Conservation (phyloP, 2,329 filamentous ascomycete genomes). For the Colletotrichum tabaci region DNA sequence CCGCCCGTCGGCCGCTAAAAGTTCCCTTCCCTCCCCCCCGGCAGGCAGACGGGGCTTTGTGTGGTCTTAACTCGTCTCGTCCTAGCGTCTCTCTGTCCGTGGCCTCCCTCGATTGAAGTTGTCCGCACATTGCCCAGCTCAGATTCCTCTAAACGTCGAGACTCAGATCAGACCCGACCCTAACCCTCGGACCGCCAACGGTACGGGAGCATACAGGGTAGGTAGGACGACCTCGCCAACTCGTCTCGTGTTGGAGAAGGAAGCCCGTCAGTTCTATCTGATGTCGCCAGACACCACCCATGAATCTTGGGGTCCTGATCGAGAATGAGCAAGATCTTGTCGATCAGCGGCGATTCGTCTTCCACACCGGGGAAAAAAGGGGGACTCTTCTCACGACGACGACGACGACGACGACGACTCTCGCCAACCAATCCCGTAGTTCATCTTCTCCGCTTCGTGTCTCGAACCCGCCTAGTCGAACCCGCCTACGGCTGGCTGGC, state of each 20-base stretch:
- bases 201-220: not conserved
- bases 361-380: not conserved
- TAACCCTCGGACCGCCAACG: constrained; percentile 27
- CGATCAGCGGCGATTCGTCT: constrained; percentile 11
- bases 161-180: not conserved
- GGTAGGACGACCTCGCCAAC: not conserved
- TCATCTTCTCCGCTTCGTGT: constrained; percentile 34
- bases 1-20: constrained; percentile 36
- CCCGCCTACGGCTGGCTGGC: constrained; percentile 7
- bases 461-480: constrained; percentile 29
- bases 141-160: constrained; percentile 22
- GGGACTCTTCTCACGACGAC: no score
- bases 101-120: constrained; percentile 33
- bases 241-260: not conserved
- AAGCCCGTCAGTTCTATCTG: constrained; percentile 16
- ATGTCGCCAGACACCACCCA: constrained; percentile 9
- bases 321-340: constrained; percentile 4
- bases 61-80: constrained; percentile 30
- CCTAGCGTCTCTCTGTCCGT: constrained; percentile 34
- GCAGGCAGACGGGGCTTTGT: constrained; percentile 30
- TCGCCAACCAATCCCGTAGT: constrained; percentile 1
- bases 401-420: not conserved
- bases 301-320: not conserved
- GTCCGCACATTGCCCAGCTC: constrained; percentile 28
- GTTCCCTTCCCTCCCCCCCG: constrained; percentile 8